A percentile compares a stretch with the other conserved stretches of the same genome.
Conservation (phyloP, 345 rosid species). For the Limnanthes douglasii region DNA sequence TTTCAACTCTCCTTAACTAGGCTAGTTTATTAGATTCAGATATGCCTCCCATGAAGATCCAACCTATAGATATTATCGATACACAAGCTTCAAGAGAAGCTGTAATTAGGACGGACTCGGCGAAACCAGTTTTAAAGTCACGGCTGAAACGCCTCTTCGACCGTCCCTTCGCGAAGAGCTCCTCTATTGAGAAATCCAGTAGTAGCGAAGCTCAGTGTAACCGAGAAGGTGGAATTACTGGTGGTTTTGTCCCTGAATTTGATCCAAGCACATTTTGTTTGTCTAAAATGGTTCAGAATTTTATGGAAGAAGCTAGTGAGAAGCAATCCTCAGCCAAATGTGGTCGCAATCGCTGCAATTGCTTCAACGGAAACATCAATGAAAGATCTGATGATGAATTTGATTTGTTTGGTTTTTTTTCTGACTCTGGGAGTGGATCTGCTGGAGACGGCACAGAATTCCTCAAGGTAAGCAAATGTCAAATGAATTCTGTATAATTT, state of each 20-base stretch:
- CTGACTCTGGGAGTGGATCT: constrained; percentile 30
- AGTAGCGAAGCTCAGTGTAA: constrained; percentile 21
- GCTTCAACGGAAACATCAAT: constrained; percentile 72
- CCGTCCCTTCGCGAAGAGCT: constrained; percentile 33
- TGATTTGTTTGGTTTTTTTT: constrained; percentile 33
- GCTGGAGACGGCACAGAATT: constrained; percentile 34
- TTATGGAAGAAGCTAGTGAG: constrained; percentile 77
- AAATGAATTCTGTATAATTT: not conserved
- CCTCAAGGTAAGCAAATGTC: constrained; percentile 44
- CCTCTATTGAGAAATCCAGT: constrained; percentile 29
- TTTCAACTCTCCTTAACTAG: not conserved
- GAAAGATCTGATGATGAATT: constrained; percentile 81
- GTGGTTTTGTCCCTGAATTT: constrained; percentile 27
- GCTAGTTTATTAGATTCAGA: no score
- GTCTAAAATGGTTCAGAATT: constrained; percentile 82
- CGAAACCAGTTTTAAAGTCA: constrained; percentile 50
- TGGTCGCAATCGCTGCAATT: constrained; percentile 80
- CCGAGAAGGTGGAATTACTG: constrained; percentile 15
- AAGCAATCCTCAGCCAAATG: constrained; percentile 46
- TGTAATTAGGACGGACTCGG: constrained; percentile 21
- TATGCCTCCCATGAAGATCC: constrained; percentile 49
- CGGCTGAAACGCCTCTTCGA: constrained; percentile 59
- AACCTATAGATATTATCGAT: constrained; percentile 46
- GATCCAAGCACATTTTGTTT: constrained; percentile 86
- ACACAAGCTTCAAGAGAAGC: constrained; percentile 13